phyloP scores from a whole-genome alignment of 2,329 filamentous ascomycete species.

The Mycocentrospora acerina region DNA sequence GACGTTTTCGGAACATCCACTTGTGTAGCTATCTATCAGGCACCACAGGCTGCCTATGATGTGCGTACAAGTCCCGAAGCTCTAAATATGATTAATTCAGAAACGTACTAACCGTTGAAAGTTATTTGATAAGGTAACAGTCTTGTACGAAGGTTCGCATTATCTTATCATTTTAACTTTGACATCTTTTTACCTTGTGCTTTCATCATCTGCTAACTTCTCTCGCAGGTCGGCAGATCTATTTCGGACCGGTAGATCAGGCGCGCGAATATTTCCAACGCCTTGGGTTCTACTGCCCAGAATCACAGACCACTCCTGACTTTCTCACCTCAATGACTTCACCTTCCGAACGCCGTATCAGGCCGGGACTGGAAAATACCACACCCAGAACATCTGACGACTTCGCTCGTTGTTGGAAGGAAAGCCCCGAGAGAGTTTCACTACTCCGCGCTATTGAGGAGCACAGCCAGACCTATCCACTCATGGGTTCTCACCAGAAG shows the following conservation, averaged over 20 bases:
- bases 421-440: slow-evolving; percentile 41
- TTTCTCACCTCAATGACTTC: slow-evolving; percentile 58
- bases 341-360: slow-evolving; percentile 49
- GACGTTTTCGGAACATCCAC: slow-evolving; percentile 54
- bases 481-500: slow-evolving; percentile 45
- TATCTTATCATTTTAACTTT: no score
- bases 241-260: slow-evolving; percentile 62
- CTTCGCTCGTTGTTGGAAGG: slow-evolving; percentile 55
- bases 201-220: no score
- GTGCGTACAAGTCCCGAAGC: no score
- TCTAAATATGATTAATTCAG: slow-evolving; percentile 2
- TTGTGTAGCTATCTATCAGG: slow-evolving; percentile 57
- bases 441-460: slow-evolving; percentile 45
- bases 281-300: slow-evolving; percentile 69
- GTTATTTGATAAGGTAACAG: slow-evolving; percentile 69
- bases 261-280: slow-evolving; percentile 68
- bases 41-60: slow-evolving; percentile 67
- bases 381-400: slow-evolving; percentile 43
- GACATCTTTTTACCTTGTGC: no score
- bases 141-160: slow-evolving; percentile 70
- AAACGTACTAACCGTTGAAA: slow-evolving; percentile 23
- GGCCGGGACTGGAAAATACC: slow-evolving; percentile 42
- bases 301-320: slow-evolving; percentile 63
- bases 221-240: slow-evolving; percentile 60
- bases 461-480: slow-evolving; percentile 48